Percentiles rank a stretch among this genome's conserved stretches.
phyloP scores from a whole-genome alignment of 2,329 filamentous ascomycete species.

The Hypoxylon rubiginosum region DNA sequence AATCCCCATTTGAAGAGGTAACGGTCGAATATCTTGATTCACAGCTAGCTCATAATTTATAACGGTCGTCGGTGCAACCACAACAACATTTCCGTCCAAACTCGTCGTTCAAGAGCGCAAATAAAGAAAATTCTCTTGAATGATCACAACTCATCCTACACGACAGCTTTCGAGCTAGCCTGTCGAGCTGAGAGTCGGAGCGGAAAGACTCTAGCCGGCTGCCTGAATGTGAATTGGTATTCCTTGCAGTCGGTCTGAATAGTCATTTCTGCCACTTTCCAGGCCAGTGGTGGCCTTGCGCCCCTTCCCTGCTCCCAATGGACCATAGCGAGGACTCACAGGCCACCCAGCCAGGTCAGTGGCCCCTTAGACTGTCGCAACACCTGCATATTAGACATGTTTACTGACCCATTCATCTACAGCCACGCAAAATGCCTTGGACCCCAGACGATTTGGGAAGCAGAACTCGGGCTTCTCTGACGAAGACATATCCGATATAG shows the following conservation, averaged over 20 bases:
- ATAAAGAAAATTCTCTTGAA: slow-evolving; percentile 22
- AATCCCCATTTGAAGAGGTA: slow-evolving; percentile 2
- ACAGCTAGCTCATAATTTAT: slow-evolving; percentile 28
- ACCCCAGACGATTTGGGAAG: slow-evolving; percentile 82
- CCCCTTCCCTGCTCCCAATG: slow-evolving; percentile 44
- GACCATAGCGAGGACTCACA: slow-evolving; percentile 49
- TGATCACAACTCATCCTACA: slow-evolving; percentile 27
- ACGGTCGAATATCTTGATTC: slow-evolving; percentile 28
- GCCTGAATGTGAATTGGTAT: slow-evolving; percentile 41
- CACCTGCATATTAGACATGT: neutral
- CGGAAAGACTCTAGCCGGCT: slow-evolving; percentile 40
- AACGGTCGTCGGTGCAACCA: slow-evolving; percentile 32
- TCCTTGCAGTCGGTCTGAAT: slow-evolving; percentile 7
- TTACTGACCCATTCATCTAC: slow-evolving; percentile 28
- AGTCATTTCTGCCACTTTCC: neutral
- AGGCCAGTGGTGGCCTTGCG: slow-evolving; percentile 33
- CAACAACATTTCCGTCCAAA: slow-evolving; percentile 26
- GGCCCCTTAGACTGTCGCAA: slow-evolving; percentile 12
- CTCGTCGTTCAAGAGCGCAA: slow-evolving; percentile 13
- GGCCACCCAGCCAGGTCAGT: slow-evolving; percentile 52
- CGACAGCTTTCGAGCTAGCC: slow-evolving; percentile 30
- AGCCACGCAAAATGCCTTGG: slow-evolving; percentile 84
- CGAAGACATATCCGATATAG: slow-evolving; percentile 86
- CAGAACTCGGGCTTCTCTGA: slow-evolving; percentile 87
- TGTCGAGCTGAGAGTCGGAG: slow-evolving; percentile 21